These are phyloP conservation scores for Pugionium cornutum DNA, from an alignment of 345 rosid species.

Conservation along the genomic window DNA sequence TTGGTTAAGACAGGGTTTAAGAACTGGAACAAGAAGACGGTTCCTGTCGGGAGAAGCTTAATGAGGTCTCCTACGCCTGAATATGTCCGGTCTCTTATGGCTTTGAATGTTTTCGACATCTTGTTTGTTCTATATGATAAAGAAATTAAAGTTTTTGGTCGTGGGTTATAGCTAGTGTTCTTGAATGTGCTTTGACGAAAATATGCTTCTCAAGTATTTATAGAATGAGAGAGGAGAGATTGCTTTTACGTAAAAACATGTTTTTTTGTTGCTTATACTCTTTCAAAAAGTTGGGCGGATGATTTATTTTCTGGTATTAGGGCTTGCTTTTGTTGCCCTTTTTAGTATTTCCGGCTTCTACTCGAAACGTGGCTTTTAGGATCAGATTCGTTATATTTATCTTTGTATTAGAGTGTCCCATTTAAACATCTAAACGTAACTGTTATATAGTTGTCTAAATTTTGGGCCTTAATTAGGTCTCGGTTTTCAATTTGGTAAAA, in stretches of 20 bases:
- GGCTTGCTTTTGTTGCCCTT: no score
- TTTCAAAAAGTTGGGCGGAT: neutral
- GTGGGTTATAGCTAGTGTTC: neutral
- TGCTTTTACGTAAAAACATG: conserved; percentile 39
- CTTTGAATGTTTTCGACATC: conserved; percentile 43
- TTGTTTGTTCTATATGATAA: conserved; percentile 1
- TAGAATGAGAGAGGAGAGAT: conserved; percentile 5
- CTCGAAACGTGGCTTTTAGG: no score
- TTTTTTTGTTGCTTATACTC: conserved; percentile 44
- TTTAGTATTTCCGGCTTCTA: no score
- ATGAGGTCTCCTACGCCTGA: conserved; percentile 67
- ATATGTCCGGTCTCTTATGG: conserved; percentile 49
- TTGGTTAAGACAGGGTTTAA: conserved; percentile 81
- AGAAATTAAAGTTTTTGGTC: neutral
- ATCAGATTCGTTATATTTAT: no score
- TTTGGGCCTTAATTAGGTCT: no score
- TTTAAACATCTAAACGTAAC: no score
- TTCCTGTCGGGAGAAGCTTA: conserved; percentile 87
- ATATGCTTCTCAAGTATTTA: conserved; percentile 25
- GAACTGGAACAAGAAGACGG: conserved; percentile 78
- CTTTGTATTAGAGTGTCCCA: no score
- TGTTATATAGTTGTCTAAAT: no score
- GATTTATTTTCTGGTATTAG: no score
- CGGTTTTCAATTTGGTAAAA: no score
- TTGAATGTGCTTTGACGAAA: neutral